A percentile compares a stretch with the other conserved stretches of the same genome.
Conservation (phyloP, 75 land plant genomes). For the Sequoia sempervirens region DNA sequence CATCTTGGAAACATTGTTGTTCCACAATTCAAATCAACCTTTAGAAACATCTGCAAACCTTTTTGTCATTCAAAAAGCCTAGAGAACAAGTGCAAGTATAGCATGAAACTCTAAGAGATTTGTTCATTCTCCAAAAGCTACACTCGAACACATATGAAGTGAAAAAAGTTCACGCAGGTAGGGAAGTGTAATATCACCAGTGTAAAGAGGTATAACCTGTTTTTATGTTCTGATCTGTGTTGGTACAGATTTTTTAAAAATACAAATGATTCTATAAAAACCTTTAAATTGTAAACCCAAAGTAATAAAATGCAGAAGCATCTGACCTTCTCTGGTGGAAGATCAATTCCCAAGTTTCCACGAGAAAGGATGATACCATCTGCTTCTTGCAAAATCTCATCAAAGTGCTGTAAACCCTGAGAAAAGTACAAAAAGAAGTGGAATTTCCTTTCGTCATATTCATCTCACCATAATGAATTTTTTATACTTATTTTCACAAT, state of each 20-base stretch:
- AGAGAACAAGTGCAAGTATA: neutral
- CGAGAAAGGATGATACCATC: constrained; percentile 94
- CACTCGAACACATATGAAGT: neutral
- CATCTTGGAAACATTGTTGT: neutral
- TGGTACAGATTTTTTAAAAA: neutral
- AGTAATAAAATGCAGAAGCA: neutral
- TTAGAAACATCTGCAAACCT: neutral
- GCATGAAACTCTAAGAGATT: neutral
- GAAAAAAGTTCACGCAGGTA: neutral
- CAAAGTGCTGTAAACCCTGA: constrained; percentile 90
- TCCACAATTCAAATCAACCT: neutral
- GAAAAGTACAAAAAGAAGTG: neutral
- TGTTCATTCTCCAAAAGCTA: neutral
- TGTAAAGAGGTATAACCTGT: neutral
- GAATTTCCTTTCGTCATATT: neutral
- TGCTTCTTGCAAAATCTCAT: constrained; percentile 94
- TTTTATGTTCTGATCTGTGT: neutral
- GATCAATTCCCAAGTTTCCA: constrained; percentile 93
- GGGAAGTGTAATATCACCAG: neutral
- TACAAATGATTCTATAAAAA: neutral
- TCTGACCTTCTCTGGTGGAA: constrained; percentile 87
- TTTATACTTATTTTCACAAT: neutral
- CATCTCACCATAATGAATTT: neutral
- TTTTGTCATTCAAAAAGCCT: neutral
- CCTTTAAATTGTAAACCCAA: neutral